These are phyloP conservation scores for Pythium folliculosum DNA, from an alignment of 352 stramenopile species.

Conservation along the genomic window DNA sequence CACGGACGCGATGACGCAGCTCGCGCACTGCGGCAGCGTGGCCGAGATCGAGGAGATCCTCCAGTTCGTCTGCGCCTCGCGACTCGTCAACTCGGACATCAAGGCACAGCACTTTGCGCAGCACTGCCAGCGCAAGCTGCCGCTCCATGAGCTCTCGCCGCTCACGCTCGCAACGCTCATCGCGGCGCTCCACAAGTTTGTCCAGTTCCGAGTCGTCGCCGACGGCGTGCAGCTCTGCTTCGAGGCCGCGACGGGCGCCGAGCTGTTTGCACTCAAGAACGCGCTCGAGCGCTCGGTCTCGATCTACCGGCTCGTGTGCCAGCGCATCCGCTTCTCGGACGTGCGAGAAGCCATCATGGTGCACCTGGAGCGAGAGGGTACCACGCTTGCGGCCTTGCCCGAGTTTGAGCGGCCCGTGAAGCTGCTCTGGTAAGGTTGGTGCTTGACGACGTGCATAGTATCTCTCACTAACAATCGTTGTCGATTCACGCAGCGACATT, in stretches of 20 bases:
- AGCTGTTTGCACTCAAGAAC: constrained; percentile 65
- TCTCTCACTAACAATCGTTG: neutral
- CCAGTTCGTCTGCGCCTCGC: constrained; percentile 47
- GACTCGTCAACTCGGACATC: constrained; percentile 66
- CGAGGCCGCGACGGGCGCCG: constrained; percentile 34
- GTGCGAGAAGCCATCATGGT: constrained; percentile 58
- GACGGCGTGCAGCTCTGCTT: constrained; percentile 65
- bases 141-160: constrained; percentile 40
- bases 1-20: constrained; percentile 58
- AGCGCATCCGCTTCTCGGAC: constrained; percentile 44
- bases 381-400: constrained; percentile 25
- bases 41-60: constrained; percentile 69
- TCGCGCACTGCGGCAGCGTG: constrained; percentile 39
- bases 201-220: constrained; percentile 48
- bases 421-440: constrained; percentile 55
- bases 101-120: constrained; percentile 79
- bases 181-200: constrained; percentile 55
- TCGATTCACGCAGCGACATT: constrained; percentile 52
- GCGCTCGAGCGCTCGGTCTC: constrained; percentile 67
- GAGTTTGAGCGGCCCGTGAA: constrained; percentile 61
- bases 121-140: constrained; percentile 44
- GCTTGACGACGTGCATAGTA: neutral
- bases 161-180: constrained; percentile 53
- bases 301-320: constrained; percentile 72
- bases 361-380: constrained; percentile 65